phyloP scores from a whole-genome alignment of 2,329 filamentous ascomycete species.

The Didymella pomorum region DNA sequence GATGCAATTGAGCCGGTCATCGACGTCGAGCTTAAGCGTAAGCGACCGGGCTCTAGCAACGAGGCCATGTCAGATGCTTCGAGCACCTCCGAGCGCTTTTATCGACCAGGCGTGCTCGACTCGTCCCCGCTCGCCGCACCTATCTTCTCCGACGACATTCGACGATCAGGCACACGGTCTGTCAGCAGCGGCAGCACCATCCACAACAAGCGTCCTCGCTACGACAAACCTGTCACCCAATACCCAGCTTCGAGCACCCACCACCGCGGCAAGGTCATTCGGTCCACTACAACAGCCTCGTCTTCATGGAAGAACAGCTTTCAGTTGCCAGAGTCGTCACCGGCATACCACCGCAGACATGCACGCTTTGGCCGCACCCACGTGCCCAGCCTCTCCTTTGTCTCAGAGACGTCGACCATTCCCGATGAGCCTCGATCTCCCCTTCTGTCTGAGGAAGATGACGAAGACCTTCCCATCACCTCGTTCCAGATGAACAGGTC shows the following conservation, averaged over 20 bases:
- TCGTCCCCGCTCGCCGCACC: slow-evolving; percentile 85
- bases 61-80: slow-evolving; percentile 88
- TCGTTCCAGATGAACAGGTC: slow-evolving; percentile 70
- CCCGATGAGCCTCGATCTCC: slow-evolving; percentile 67
- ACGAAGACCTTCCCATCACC: slow-evolving; percentile 78
- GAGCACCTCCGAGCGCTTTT: slow-evolving; percentile 78
- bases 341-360: slow-evolving; percentile 78
- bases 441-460: slow-evolving; percentile 78
- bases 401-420: slow-evolving; percentile 73
- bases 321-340: slow-evolving; percentile 84
- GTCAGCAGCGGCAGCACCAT: slow-evolving; percentile 61
- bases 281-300: slow-evolving; percentile 64
- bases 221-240: slow-evolving; percentile 26
- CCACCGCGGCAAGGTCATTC: slow-evolving; percentile 72
- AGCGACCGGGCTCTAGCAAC: slow-evolving; percentile 69
- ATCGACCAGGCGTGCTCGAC: slow-evolving; percentile 73
- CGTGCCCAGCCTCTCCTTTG: slow-evolving; percentile 79
- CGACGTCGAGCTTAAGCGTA: slow-evolving; percentile 79
- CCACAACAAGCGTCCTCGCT: slow-evolving; percentile 48
- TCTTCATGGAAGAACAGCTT: slow-evolving; percentile 79
- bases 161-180: slow-evolving; percentile 60
- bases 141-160: slow-evolving; percentile 84
- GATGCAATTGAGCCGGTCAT: slow-evolving; percentile 85
- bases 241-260: slow-evolving; percentile 59
- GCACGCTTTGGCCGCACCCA: slow-evolving; percentile 74